Evolutionary conservation across 306 rosid genomes (phyloP), one percentile per base, ranked within the genome.

Genomic region (Rosa multiflora): DNA sequence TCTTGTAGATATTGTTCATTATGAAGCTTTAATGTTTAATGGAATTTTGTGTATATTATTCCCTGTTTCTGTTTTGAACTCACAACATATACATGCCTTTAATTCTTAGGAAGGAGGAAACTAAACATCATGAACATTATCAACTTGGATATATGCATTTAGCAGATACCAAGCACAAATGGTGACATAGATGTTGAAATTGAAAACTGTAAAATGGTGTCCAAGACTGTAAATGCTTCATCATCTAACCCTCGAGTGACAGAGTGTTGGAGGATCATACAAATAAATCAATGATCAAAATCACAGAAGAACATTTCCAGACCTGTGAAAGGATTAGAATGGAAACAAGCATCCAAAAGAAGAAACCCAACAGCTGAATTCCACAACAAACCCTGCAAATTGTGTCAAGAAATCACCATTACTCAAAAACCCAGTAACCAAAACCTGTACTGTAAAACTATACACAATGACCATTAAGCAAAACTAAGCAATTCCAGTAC

Each of bases 301-400:
- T 86, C 88, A 86, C 88, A 21, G 93, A 84, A 59, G 29, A 26
- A 26, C 88, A 94, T 80, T 92, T 92, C 99, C 99, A 32, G 35
- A 32, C 35, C 35, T 1, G 35, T 32, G 1, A 32, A 32, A 32
- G 35, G 35, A 32, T 32, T 32, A 2, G 35, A 32, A 32, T 32
- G 2, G 35, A 32, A 32, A 32, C 35, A 32, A 32, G 35, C 35
- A 32, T 32, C 35, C 35, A 32, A 32, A 32, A 32, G 35, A 92
- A 94, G 90, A 85, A 83, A 92, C 84, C 81, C 81, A 69, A 86
- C 69, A 80, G 35, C 35, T 32, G 35, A 32, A 32, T 32, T 32
- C 35, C 35, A 32, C 35, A 32, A 32, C 35, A 32, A 32, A 32
- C 35, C 87, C 99, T 92, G 92, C 85, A 82, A 73, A 85, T 23